Percentiles rank a stretch among this genome's conserved stretches.
phyloP scores from a whole-genome alignment of 2,329 filamentous ascomycete species.

The Erysiphe neolycopersici region DNA sequence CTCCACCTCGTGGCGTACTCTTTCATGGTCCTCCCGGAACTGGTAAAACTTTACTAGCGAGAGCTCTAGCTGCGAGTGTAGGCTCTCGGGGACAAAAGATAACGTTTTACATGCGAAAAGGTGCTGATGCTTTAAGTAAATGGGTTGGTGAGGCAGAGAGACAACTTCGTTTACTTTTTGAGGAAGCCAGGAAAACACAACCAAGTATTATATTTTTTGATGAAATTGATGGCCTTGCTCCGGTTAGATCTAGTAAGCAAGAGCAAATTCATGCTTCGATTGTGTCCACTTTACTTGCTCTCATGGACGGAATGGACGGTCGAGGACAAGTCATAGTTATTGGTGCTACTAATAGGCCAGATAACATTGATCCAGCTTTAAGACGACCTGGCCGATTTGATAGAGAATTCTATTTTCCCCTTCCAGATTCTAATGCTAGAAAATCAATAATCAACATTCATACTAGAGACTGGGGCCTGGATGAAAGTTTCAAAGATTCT shows the following conservation, averaged over 20 bases:
- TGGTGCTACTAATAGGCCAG: slow-evolving; percentile 89
- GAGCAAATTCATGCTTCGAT: slow-evolving; percentile 98
- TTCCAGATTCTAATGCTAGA: slow-evolving; percentile 57
- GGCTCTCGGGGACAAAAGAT: slow-evolving; percentile 78
- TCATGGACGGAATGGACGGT: slow-evolving; percentile 98
- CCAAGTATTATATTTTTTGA: slow-evolving; percentile 99
- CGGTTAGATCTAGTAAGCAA: slow-evolving; percentile 89
- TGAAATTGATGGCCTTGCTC: slow-evolving; percentile 90
- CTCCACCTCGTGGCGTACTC: slow-evolving; percentile 75
- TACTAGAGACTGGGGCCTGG: slow-evolving; percentile 75
- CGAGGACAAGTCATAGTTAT: slow-evolving; percentile 95
- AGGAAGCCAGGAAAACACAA: slow-evolving; percentile 84
- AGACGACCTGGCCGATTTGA: slow-evolving; percentile 86
- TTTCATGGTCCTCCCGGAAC: slow-evolving; percentile 96
- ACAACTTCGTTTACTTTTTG: slow-evolving; percentile 77
- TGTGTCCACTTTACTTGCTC: slow-evolving; percentile 69
- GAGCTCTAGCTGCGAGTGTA: slow-evolving; percentile 75
- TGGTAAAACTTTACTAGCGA: slow-evolving; percentile 78
- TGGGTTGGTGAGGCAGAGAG: slow-evolving; percentile 98
- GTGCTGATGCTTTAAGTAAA: slow-evolving; percentile 89
- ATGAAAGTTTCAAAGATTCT: slow-evolving; percentile 52
- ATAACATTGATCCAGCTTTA: slow-evolving; percentile 89
- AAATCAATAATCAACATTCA: slow-evolving; percentile 84
- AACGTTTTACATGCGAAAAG: slow-evolving; percentile 98
- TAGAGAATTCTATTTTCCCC: slow-evolving; percentile 89